Percentiles rank a stretch among this genome's conserved stretches.
Evolutionary conservation across 2,329 filamentous ascomycete species (phyloP).

Genomic region (Aspergillus neotritici): DNA sequence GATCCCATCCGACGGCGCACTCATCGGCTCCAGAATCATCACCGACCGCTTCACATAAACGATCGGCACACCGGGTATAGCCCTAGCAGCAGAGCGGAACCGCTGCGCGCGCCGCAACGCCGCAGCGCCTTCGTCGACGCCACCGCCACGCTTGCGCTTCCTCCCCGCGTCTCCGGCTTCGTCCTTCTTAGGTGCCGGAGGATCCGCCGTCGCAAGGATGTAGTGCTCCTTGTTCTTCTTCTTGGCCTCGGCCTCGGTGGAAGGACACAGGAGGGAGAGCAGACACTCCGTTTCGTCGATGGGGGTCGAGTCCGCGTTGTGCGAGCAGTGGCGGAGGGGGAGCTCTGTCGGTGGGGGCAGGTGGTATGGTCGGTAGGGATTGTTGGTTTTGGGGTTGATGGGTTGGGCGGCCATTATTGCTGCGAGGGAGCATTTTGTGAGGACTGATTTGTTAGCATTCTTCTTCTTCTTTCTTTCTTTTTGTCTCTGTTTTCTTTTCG

Average conservation of each 20-base stretch:
- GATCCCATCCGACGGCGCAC: constrained; percentile 37
- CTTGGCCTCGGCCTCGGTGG: constrained; percentile 16
- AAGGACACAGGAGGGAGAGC: constrained; percentile 40
- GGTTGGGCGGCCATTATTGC: constrained; percentile 38
- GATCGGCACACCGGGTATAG: constrained; percentile 45
- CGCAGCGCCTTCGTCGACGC: constrained; percentile 27
- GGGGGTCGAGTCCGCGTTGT: constrained; percentile 38
- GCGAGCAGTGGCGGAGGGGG: constrained; percentile 44
- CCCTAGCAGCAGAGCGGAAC: constrained; percentile 36
- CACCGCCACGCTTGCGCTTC: constrained; percentile 32
- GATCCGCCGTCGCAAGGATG: constrained; percentile 42
- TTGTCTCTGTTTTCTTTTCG: neutral
- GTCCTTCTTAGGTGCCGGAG: constrained; percentile 22
- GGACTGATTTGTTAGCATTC: constrained; percentile 49
- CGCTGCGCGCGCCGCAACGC: constrained; percentile 27
- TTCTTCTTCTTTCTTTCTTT: constrained; percentile 5
- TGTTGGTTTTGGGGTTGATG: constrained; percentile 35
- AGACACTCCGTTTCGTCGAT: constrained; percentile 43
- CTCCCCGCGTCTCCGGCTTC: constrained; percentile 16
- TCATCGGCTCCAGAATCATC: constrained; percentile 47
- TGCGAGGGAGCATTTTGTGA: constrained; percentile 61
- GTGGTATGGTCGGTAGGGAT: constrained; percentile 36
- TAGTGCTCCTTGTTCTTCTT: constrained; percentile 47
- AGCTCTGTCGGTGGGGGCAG: constrained; percentile 42
- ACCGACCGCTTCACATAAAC: constrained; percentile 49